phyloP scores from a whole-genome alignment of 2,329 filamentous ascomycete species.

The Xylaria sp. region DNA sequence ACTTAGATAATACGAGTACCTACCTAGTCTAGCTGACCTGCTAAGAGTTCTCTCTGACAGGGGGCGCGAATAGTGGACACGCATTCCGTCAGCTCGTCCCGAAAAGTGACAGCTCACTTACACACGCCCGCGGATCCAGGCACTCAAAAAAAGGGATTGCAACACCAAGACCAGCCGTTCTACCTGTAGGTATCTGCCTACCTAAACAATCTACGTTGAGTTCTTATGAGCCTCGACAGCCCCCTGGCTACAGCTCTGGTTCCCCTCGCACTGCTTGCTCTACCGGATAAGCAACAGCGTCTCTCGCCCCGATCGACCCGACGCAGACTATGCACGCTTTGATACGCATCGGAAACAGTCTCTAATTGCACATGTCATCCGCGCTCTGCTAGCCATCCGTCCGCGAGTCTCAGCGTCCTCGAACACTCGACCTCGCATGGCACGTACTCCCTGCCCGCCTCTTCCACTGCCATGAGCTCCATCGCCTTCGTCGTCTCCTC shows the following conservation, averaged over 20 bases:
- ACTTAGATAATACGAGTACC: too few relatives aligned
- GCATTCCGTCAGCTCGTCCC: constrained; percentile 23
- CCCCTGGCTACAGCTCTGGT: background rate
- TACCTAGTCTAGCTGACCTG: background rate
- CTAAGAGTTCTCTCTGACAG: background rate
- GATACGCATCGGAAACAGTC: background rate
- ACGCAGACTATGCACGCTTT: constrained; percentile 2
- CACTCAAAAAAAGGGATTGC: constrained; percentile 15
- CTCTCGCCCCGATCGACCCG: background rate
- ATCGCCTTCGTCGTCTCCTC: constrained; percentile 95
- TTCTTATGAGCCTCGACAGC: background rate
- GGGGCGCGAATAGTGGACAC: background rate
- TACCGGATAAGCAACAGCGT: too few relatives aligned
- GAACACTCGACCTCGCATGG: constrained; percentile 35
- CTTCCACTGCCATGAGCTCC: constrained; percentile 77
- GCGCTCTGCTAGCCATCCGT: background rate
- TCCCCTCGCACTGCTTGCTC: too few relatives aligned
- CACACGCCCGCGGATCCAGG: too few relatives aligned
- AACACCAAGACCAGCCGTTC: background rate
- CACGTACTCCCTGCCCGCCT: constrained; percentile 29
- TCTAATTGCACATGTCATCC: constrained; percentile 16
- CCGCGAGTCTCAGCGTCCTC: constrained; percentile 20
- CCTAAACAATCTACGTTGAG: background rate
- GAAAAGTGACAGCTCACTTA: constrained; percentile 18
- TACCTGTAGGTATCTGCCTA: background rate